phyloP scores from a whole-genome alignment of 768 basidiomycete genomes.

The Mycena indigotica region DNA sequence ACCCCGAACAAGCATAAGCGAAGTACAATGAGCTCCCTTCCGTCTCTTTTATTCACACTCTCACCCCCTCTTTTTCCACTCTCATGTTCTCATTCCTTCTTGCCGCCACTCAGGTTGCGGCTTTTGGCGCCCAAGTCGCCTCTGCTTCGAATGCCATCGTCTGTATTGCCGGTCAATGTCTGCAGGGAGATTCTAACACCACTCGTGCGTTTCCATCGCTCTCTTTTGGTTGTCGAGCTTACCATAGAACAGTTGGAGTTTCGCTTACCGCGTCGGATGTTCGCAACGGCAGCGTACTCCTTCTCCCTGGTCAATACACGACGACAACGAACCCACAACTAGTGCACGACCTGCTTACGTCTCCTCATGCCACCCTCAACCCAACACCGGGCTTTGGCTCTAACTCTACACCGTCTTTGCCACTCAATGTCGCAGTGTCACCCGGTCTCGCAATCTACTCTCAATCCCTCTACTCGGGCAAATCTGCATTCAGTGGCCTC shows the following conservation, averaged over 20 bases:
- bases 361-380: constrained; percentile 59
- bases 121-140: constrained; percentile 44
- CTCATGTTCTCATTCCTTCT: not conserved
- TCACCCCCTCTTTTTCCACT: not conserved
- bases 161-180: constrained; percentile 88
- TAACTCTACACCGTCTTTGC: constrained; percentile 58
- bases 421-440: constrained; percentile 65
- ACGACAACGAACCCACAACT: constrained; percentile 71
- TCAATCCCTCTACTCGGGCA: constrained; percentile 63
- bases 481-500: constrained; percentile 59
- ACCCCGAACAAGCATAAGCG: not conserved
- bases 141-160: constrained; percentile 59
- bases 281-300: constrained; percentile 54
- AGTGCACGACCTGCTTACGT: constrained; percentile 67
- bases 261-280: constrained; percentile 58
- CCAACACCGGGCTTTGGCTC: constrained; percentile 67
- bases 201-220: constrained; percentile 47
- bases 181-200: constrained; percentile 75
- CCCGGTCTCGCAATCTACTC: constrained; percentile 73
- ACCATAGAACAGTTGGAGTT: constrained; percentile 61
- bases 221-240: constrained; percentile 6
- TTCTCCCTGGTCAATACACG: constrained; percentile 79
- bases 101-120: not conserved
- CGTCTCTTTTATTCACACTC: not conserved
- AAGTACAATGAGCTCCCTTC: not conserved